Base-by-base conservation (phyloP, 2,329 filamentous ascomycete genomes). In the Calonectria hawksworthii region DNA sequence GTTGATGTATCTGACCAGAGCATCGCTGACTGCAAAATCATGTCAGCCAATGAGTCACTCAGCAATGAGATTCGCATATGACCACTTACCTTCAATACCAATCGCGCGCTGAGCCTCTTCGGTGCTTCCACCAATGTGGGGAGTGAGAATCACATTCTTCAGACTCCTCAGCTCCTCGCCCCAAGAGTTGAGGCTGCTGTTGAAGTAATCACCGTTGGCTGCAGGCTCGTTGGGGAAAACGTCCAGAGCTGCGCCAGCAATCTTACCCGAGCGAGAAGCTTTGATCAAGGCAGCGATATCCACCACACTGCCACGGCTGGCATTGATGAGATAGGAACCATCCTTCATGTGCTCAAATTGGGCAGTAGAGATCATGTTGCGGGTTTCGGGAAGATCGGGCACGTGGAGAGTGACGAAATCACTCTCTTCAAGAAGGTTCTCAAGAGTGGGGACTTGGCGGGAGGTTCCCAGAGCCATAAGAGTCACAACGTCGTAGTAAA, bases 51-150 rank as follows among this genome's bases (percentile, higher is more conserved):
- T 2, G 32, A 11, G 18, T 30, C 21, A 21, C 16, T 34, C 28
- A 7, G 21, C 18, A 34, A 69, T 44, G 11, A 18, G 13, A 63
- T 1, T 21, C 65, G 30, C 23, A 23, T 21, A 10, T 44, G 21
- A 7, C 26, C 23, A 77, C 83, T 71, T 85, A 90, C 90, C 91
- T 89, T 99, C 97, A 54, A 98, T 91, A 80, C 97, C 97, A 84
- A 99, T 99, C 21, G 97, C 96, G 73, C 95, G 93, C 87, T 99
- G 97, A 7, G 97, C 97, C 87, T 99, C 97, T 86, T 99, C 97
- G 0, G 97, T 99, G 86, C 95, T 98, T 71, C 97, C 97, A 80
- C 97, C 97, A 83, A 99, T 99, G 85, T 99, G 97, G 28, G 97
- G 97, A 1, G 96, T 98, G 65, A 99, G 90, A 80, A 99, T 98